phyloP scores from a whole-genome alignment of 2,329 filamentous ascomycete genomes.

The Paecilomyces niveus region DNA sequence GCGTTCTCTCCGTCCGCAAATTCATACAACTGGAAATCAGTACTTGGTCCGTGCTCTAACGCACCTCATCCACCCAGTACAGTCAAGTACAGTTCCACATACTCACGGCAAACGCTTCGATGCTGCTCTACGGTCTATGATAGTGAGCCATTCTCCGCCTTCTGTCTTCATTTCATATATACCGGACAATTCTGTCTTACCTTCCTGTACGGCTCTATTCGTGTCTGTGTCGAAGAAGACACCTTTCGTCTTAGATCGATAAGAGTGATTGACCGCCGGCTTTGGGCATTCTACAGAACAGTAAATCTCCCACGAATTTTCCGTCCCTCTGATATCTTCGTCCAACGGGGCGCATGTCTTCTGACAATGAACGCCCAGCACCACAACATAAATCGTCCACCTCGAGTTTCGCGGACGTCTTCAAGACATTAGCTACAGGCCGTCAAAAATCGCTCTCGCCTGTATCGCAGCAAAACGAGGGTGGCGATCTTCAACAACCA shows the following conservation, averaged over 20 bases:
- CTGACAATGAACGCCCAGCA: conserved; percentile 33
- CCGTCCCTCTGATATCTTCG: conserved; percentile 3
- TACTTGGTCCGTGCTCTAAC: background rate
- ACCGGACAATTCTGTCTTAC: background rate
- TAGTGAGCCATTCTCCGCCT: background rate
- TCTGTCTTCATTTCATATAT: background rate
- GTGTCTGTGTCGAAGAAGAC: background rate
- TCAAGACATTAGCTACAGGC: conserved; percentile 34
- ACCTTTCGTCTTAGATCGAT: background rate
- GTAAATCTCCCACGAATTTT: background rate
- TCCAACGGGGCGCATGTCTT: conserved; percentile 30
- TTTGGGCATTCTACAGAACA: background rate
- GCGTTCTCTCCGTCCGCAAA: background rate
- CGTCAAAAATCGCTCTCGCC: conserved; percentile 33
- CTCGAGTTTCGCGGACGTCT: conserved; percentile 36
- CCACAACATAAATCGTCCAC: conserved; percentile 29
- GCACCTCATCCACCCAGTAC: background rate
- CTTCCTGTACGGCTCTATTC: background rate
- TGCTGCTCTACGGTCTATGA: background rate
- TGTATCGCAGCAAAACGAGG: conserved; percentile 23
- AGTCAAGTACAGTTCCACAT: background rate
- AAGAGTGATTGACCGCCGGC: background rate
- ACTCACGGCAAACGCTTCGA: background rate
- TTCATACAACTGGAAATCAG: background rate
- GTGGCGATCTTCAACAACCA: conserved; percentile 20